These are phyloP conservation scores for Fulvia fulva DNA, from an alignment of 2,329 filamentous ascomycete species.

Conservation along the genomic window DNA sequence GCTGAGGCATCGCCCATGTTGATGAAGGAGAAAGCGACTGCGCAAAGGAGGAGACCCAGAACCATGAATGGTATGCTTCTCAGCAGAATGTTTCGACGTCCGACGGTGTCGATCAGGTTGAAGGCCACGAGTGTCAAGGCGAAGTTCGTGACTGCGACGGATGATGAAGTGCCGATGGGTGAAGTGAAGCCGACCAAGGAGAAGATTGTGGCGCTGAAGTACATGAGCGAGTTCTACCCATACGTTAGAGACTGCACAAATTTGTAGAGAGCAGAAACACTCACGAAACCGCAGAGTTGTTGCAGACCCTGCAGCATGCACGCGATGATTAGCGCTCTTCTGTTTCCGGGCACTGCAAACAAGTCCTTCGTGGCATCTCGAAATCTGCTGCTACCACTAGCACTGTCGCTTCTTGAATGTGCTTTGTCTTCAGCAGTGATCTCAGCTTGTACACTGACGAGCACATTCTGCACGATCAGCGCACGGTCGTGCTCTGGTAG, in stretches of 20 bases:
- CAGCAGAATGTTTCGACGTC: slow-evolving; percentile 61
- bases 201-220: slow-evolving; percentile 48
- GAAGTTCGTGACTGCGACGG: slow-evolving; percentile 46
- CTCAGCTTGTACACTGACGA: slow-evolving; percentile 69
- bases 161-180: slow-evolving; percentile 43
- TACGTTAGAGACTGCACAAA: background rate
- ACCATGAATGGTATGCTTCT: slow-evolving; percentile 83
- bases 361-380: slow-evolving; percentile 35
- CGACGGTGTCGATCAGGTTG: slow-evolving; percentile 42
- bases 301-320: slow-evolving; percentile 83
- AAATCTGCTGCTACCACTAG: slow-evolving; percentile 3
- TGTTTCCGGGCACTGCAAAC: slow-evolving; percentile 48
- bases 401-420: slow-evolving; percentile 4
- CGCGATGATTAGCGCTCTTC: slow-evolving; percentile 75
- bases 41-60: slow-evolving; percentile 64
- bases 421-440: slow-evolving; percentile 41
- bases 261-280: background rate
- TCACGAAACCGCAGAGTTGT: slow-evolving; percentile 49
- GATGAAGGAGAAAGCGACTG: slow-evolving; percentile 67
- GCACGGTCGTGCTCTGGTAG: slow-evolving; percentile 28
- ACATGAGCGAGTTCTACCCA: slow-evolving; percentile 44
- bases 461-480: slow-evolving; percentile 54
- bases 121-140: slow-evolving; percentile 45
- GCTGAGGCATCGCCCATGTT: slow-evolving; percentile 36
- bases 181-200: slow-evolving; percentile 43